Conservation (phyloP, 441 rosid genomes). For the Monsonia emarginata region DNA sequence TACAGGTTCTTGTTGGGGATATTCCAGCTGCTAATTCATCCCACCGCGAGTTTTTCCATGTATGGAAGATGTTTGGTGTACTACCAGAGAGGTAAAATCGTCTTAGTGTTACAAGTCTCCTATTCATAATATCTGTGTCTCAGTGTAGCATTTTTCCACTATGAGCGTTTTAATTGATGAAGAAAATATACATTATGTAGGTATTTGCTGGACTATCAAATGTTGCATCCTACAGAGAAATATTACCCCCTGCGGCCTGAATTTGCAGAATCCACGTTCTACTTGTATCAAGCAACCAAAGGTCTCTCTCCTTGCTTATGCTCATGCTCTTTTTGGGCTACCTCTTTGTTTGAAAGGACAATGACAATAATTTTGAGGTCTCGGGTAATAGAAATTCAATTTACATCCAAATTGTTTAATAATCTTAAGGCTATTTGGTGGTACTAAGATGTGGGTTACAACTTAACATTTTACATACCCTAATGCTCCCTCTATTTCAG, state of each 20-base stretch:
- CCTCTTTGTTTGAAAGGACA: too few relatives aligned
- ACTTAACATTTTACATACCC: too few relatives aligned
- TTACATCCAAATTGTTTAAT: too few relatives aligned
- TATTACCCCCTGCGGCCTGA: constrained; percentile 94
- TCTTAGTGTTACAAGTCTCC: constrained; percentile 4
- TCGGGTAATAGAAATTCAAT: too few relatives aligned
- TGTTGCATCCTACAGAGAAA: constrained; percentile 81
- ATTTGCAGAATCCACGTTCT: constrained; percentile 90
- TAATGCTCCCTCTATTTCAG: too few relatives aligned
- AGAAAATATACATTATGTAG: constrained; percentile 23
- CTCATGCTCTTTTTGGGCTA: too few relatives aligned
- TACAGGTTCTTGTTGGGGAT: constrained; percentile 90
- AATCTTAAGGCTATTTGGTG: too few relatives aligned
- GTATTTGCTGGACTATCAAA: constrained; percentile 78
- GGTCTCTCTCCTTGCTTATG: constrained; percentile 32
- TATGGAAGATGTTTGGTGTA: constrained; percentile 83
- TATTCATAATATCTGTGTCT: neutral
- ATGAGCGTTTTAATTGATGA: neutral
- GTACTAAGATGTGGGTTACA: too few relatives aligned
- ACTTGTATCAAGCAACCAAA: constrained; percentile 91
- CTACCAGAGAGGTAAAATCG: constrained; percentile 63
- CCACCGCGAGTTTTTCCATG: constrained; percentile 70
- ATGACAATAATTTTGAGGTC: too few relatives aligned
- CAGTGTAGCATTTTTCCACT: neutral
- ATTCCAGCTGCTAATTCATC: constrained; percentile 75